Base-by-base conservation (phyloP, 352 stramenopile species). In the Aphanomyces astaci region DNA sequence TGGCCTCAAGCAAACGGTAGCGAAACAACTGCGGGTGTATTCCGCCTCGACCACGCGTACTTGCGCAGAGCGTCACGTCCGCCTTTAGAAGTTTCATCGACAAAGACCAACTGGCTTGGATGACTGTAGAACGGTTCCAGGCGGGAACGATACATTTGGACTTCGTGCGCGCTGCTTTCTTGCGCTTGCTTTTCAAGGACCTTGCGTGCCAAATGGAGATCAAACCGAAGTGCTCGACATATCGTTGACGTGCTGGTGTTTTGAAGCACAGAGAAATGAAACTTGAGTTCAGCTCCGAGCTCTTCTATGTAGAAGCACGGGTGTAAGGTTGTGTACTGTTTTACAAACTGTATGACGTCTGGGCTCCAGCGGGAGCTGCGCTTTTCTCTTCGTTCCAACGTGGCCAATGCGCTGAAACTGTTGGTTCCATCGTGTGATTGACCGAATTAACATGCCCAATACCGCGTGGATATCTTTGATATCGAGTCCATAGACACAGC, bases 221-320 rank as follows among this genome's bases (percentile, higher is more conserved):
- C 63, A 53, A 77, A 77, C 13, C 69, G 45, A 24, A 73, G 27
- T 1, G 66, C 49, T 9, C 72, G 70, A 48, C 65, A 73, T n/a
- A 77, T 75, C 0, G 70, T 70, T 7, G 66, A 60, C 1, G 30
- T 31, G 1, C 64, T 73, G 1, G 57, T 22, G 27, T 64, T 75
- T 13, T 11, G 46, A 0, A 71, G 22, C 2, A 43, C 3, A 0
- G 31, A 17, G 25, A 77, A 73, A 4, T 22, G 36, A 7, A 39
- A 15, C 3, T 57, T 25, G 0, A 77, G 4, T 7, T 63, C 66
- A 2, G n/a, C 32, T 56, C 70, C 36, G 4, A 76, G 63, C 40
- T 76, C 66, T 53, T 78, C 66, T 3, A 76, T 51, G 30, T 76
- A 78, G 54, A 78, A 74, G 27, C 73, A 74, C 10, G 66, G 71